Conservation (phyloP, 2,329 filamentous ascomycete species). For the Neofusicoccum ribis region DNA sequence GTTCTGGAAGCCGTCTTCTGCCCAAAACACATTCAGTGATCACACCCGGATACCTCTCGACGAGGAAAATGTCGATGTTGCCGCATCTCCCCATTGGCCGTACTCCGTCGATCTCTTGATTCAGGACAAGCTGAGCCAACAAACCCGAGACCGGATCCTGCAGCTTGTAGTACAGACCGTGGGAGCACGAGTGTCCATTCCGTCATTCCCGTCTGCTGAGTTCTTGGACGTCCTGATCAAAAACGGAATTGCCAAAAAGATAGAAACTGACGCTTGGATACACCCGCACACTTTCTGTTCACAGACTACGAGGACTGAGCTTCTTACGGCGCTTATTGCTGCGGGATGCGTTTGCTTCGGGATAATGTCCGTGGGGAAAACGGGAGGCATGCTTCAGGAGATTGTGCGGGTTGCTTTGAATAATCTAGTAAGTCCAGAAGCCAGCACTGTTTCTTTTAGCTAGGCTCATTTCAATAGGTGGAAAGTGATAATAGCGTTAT, state of each 20-base stretch:
- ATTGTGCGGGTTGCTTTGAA: constrained; percentile 32
- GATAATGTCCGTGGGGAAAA: constrained; percentile 32
- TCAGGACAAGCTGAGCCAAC: constrained; percentile 25
- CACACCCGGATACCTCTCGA: constrained; percentile 30
- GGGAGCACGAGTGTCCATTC: constrained; percentile 29
- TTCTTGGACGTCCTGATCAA: constrained; percentile 34
- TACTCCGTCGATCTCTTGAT: constrained; percentile 28
- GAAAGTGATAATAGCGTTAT: constrained; percentile 34
- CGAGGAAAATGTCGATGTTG: constrained; percentile 29
- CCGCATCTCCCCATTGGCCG: constrained; percentile 32
- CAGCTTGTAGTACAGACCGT: constrained; percentile 33
- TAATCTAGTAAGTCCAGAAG: constrained; percentile 21
- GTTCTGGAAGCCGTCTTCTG: constrained; percentile 31
- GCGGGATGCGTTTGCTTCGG: constrained; percentile 36
- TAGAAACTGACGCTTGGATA: constrained; percentile 36
- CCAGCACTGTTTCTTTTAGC: not conserved
- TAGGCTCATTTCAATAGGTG: constrained; percentile 5
- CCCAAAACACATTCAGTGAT: constrained; percentile 33
- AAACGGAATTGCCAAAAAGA: constrained; percentile 33
- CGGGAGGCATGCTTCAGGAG: constrained; percentile 32
- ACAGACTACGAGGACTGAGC: constrained; percentile 28
- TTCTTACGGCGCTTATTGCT: constrained; percentile 31
- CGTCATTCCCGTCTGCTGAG: constrained; percentile 32
- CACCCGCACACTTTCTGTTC: constrained; percentile 33
- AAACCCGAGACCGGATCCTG: constrained; percentile 32